Conservation (phyloP, 2,329 filamentous ascomycete genomes). For the Pyrenophora seminiperda region DNA sequence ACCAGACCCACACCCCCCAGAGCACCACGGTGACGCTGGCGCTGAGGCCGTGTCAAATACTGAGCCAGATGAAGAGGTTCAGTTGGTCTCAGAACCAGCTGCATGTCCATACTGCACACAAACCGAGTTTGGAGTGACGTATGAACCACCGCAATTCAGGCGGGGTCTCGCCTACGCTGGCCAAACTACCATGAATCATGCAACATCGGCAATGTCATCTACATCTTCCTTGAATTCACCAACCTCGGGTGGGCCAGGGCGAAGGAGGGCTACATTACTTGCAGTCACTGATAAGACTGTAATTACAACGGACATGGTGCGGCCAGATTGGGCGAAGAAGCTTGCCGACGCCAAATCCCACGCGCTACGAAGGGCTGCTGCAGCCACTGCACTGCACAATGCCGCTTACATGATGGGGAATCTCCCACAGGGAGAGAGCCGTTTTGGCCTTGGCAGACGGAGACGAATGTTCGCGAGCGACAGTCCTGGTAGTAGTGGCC, state of each 20-base stretch:
- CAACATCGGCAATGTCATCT: slow-evolving; percentile 79
- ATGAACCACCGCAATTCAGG: slow-evolving; percentile 85
- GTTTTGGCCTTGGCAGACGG: slow-evolving; percentile 57
- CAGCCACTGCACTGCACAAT: slow-evolving; percentile 91
- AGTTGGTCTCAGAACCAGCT: slow-evolving; percentile 87
- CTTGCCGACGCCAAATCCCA: slow-evolving; percentile 83
- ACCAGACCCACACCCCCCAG: slow-evolving; percentile 85
- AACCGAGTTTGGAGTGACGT: slow-evolving; percentile 94
- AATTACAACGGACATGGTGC: slow-evolving; percentile 88
- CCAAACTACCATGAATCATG: slow-evolving; percentile 59
- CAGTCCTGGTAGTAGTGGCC: slow-evolving; percentile 52
- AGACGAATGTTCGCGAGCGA: slow-evolving; percentile 57
- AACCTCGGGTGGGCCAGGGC: slow-evolving; percentile 48
- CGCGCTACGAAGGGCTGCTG: slow-evolving; percentile 82
- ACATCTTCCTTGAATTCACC: slow-evolving; percentile 76
- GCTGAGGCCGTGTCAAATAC: slow-evolving; percentile 41
- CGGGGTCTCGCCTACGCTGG: slow-evolving; percentile 75
- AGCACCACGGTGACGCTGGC: slow-evolving; percentile 63
- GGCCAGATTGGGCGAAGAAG: slow-evolving; percentile 94
- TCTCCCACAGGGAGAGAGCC: slow-evolving; percentile 53
- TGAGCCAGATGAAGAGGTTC: slow-evolving; percentile 58
- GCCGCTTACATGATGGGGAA: slow-evolving; percentile 86
- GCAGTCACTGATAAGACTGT: slow-evolving; percentile 85
- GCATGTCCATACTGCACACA: slow-evolving; percentile 95
- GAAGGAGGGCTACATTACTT: slow-evolving; percentile 69